phyloP scores from a whole-genome alignment of 306 rosid species.

The Dalbergia cochinchinensis region DNA sequence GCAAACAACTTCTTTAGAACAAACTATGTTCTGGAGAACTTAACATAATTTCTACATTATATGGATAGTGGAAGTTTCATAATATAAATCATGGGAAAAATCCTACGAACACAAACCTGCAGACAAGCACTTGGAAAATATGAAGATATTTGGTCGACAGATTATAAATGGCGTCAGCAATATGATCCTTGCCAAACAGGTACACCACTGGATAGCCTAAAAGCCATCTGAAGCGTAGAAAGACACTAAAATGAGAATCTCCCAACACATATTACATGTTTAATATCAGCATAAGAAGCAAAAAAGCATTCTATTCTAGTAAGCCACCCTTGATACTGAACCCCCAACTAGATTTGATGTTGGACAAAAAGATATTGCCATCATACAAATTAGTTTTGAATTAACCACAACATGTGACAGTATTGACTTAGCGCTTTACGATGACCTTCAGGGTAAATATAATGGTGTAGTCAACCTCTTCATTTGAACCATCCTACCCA shows the following conservation, averaged over 20 bases:
- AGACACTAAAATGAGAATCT: slow-evolving; percentile 34
- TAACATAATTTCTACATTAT: slow-evolving; percentile 25
- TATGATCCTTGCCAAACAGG: slow-evolving; percentile 74
- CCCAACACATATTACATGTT: slow-evolving; percentile 1
- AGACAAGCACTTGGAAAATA: slow-evolving; percentile 68
- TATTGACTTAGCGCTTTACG: slow-evolving; percentile 3
- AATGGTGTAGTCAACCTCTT: not conserved
- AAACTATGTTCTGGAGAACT: slow-evolving; percentile 20
- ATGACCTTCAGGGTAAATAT: slow-evolving; percentile 9
- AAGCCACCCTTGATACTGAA: slow-evolving; percentile 28
- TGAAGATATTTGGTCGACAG: slow-evolving; percentile 84
- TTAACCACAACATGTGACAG: slow-evolving; percentile 20
- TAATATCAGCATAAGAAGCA: slow-evolving; percentile 3
- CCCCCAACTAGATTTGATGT: not conserved
- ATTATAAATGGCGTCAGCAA: slow-evolving; percentile 71
- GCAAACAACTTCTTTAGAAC: not conserved
- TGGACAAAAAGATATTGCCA: not conserved
- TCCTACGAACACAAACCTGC: slow-evolving; percentile 66
- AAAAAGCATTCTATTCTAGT: slow-evolving; percentile 15
- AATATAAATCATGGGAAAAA: slow-evolving; percentile 22
- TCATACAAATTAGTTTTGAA: too few relatives aligned
- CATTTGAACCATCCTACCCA: slow-evolving; percentile 13
- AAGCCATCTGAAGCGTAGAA: slow-evolving; percentile 80
- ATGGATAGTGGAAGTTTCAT: slow-evolving; percentile 19
- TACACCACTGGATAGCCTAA: slow-evolving; percentile 92